These are phyloP conservation scores for Plasmopara halstedii DNA, from an alignment of 352 stramenopile species.

Conservation along the genomic window DNA sequence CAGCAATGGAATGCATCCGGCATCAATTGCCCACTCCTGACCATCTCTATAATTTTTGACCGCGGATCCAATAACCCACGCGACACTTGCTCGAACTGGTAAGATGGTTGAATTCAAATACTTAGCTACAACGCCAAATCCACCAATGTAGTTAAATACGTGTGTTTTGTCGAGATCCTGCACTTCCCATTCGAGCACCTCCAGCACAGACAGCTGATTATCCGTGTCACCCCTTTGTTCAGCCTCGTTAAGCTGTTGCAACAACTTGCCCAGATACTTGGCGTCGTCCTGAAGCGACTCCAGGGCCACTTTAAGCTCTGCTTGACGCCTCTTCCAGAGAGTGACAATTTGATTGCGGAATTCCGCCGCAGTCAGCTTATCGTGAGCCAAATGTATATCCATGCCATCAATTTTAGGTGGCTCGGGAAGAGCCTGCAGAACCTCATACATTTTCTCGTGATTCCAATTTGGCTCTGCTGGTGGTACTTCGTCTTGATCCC, in stretches of 20 bases:
- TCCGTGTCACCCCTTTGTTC: constrained; percentile 37
- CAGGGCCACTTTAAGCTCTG: constrained; percentile 70
- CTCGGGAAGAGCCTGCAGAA: constrained; percentile 66
- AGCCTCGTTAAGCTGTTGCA: constrained; percentile 62
- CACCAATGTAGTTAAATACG: constrained; percentile 80
- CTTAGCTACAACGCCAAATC: constrained; percentile 61
- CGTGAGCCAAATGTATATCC: constrained; percentile 66
- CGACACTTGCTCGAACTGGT: constrained; percentile 42
- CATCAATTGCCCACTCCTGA: constrained; percentile 73
- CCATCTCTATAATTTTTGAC: constrained; percentile 82
- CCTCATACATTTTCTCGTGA: constrained; percentile 83
- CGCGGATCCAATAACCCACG: constrained; percentile 69
- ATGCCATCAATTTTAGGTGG: constrained; percentile 66
- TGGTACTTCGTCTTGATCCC: constrained; percentile 21
- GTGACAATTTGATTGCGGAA: constrained; percentile 67
- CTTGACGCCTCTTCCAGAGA: constrained; percentile 79
- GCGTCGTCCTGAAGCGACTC: constrained; percentile 74
- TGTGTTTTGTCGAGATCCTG: constrained; percentile 84
- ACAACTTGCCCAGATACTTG: constrained; percentile 64
- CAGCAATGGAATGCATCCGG: constrained; percentile 60
- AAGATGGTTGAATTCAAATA: constrained; percentile 70
- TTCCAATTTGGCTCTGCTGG: constrained; percentile 63
- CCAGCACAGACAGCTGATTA: constrained; percentile 47
- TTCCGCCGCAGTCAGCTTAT: constrained; percentile 55
- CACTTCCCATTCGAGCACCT: constrained; percentile 81